These are phyloP conservation scores for Trametes maxima DNA, from an alignment of 768 basidiomycete species.

Conservation along the genomic window DNA sequence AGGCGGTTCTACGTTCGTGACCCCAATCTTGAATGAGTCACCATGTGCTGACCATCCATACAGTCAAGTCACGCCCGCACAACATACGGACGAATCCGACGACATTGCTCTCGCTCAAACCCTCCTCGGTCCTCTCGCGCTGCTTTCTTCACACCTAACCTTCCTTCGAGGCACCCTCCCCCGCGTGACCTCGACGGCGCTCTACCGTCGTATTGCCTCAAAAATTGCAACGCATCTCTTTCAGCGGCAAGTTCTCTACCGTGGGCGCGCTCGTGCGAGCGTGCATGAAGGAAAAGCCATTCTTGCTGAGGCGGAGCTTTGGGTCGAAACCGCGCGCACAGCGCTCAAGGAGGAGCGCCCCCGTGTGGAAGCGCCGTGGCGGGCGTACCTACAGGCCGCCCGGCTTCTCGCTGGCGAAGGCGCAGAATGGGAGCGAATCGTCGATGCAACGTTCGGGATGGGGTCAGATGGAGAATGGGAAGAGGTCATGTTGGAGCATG, in stretches of 20 bases:
- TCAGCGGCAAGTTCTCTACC: slow-evolving; percentile 80
- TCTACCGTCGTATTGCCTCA: slow-evolving; percentile 77
- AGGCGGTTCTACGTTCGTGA: slow-evolving; percentile 45
- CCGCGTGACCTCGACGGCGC: slow-evolving; percentile 49
- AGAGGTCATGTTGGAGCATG: slow-evolving; percentile 47
- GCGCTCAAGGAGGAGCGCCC: slow-evolving; percentile 52
- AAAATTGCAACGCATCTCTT: slow-evolving; percentile 77
- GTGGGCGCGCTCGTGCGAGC: slow-evolving; percentile 63
- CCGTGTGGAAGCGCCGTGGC: slow-evolving; percentile 76
- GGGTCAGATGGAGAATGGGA: slow-evolving; percentile 51
- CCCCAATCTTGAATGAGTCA: neutral
- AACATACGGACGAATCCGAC: slow-evolving; percentile 28
- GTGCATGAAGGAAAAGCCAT: slow-evolving; percentile 62
- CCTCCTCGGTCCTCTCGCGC: slow-evolving; percentile 73
- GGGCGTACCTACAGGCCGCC: slow-evolving; percentile 67
- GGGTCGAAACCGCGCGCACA: slow-evolving; percentile 76
- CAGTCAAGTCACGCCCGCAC: slow-evolving; percentile 32
- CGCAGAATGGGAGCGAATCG: slow-evolving; percentile 49
- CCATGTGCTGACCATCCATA: neutral
- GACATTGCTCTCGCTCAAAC: slow-evolving; percentile 64
- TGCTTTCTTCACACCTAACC: slow-evolving; percentile 77
- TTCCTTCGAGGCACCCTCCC: slow-evolving; percentile 71
- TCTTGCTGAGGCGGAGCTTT: slow-evolving; percentile 73
- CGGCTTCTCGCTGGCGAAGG: slow-evolving; percentile 66
- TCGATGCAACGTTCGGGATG: slow-evolving; percentile 50